Base-by-base conservation (phyloP, 1,284 basidiomycete species). In the Lignosus rhinocerotis region DNA sequence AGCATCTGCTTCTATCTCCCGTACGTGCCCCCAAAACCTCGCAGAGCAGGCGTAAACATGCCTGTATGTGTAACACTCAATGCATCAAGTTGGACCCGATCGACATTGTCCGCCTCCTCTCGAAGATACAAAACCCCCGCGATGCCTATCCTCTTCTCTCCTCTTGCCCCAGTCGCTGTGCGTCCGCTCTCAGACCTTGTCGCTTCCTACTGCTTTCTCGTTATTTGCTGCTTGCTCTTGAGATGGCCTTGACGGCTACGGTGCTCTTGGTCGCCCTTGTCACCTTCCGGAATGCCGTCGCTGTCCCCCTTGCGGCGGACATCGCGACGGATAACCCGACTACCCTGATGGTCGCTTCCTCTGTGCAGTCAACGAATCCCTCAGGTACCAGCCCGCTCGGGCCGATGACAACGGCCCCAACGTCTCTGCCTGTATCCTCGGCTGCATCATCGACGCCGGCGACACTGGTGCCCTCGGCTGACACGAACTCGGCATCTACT, bases 191-290 rank as follows among this genome's bases (percentile, higher is more conserved):
- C 32, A 7, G 17, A 21, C 4, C 14, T 41, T 21, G 19, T 44
- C 30, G 42, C 25, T 56, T 32, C 33, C 46, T 36, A 21, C 25
- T 30, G 51, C 51, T 58, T 36, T 41, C 47, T 58, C 43, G 48
- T 14, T 36, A 10, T 45, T 21, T 50, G 34, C 48, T 50, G 19
- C 31, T 52, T 38, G 39, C 51, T 54, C 55, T 61, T 53, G 56
- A 55, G 31, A 69, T 69, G 68, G 68, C 68, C 64, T 67, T 65
- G 63, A 67, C 34, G 65, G 65, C 63, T 56, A 45, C 56, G 31
- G 50, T 65, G 25, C 33, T 67, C 14, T 59, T 63, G 46, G 61
- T 45, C 25, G 39, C 60, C 10, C 59, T 65, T 44, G 60, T 56
- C 51, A 42, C 62, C 45, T 50, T 61, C 19, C 38, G 38, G 38